Evolutionary conservation across 495 filamentous ascomycete genomes (phyloP), one percentile per base, ranked within the genome.

Genomic region (Cladorrhinum samala): DNA sequence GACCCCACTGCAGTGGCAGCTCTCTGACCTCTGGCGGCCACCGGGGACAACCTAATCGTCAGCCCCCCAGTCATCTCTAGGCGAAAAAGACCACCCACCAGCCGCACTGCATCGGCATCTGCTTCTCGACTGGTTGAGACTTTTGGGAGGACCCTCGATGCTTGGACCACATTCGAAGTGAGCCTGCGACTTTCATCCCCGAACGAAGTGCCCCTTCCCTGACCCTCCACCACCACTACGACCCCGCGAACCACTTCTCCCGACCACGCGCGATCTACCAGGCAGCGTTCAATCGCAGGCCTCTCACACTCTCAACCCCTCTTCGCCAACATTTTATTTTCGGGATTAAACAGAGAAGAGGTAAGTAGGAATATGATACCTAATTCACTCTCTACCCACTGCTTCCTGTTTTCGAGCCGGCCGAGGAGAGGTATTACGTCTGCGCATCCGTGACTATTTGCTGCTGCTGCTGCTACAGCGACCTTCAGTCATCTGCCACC

Each of bases 71-170:
- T 49, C 46, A 17, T 5, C 17, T 41, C 39, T 14, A 20, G 44
- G 55, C 61, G 55, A n/a, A 64, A 61, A 61, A 61, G 54, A 51
- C 19, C 36, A 49, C 46, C 37, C 43, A 46, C 58, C 59, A 59
- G 62, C 62, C 62, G 62, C 62, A 60, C 56, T 52, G 46, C 59
- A 50, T 56, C 56, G 17, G 49, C 49, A 54, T 47, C 33, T 51
- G 21, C 30, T 39, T 45, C 44, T 18, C 45, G 52, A 33, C 43
- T 11, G 47, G 25, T 39, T 20, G 50, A 27, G 47, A 19, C 33
- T n/a, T 41, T 30, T 46, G 24, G 48, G 21, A 45, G 21, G 44
- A 41, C 2, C 51, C 44, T 33, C 18, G n/a, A n/a, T n/a, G n/a
- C n/a, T n/a, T n/a, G n/a, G n/a, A 53, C 52, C 43, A 25, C 45